Evolutionary conservation across 345 rosid species (phyloP).

Genomic region (Schrenkiella parvula): DNA sequence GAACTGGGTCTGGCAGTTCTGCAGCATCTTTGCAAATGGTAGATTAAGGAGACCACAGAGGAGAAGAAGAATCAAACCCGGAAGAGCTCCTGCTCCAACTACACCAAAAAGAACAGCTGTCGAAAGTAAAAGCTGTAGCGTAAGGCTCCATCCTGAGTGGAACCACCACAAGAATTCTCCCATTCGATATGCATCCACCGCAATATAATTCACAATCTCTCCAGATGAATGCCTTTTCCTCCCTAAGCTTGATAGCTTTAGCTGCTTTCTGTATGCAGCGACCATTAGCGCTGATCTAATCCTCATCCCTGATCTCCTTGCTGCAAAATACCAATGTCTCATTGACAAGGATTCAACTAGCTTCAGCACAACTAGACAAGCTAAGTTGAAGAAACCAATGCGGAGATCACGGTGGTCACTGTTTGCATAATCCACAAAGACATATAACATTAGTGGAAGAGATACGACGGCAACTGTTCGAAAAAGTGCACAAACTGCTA

Average conservation of each 20-base stretch:
- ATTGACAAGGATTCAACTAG: constrained; percentile 62
- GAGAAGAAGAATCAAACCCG: constrained; percentile 50
- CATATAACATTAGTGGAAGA: constrained; percentile 61
- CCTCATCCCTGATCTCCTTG: constrained; percentile 70
- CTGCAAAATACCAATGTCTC: constrained; percentile 62
- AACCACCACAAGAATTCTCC: constrained; percentile 83
- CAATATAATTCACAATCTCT: constrained; percentile 69
- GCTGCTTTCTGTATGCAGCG: constrained; percentile 58
- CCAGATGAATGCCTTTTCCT: constrained; percentile 68
- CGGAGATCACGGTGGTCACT: constrained; percentile 34
- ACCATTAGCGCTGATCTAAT: constrained; percentile 75
- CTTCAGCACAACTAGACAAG: constrained; percentile 45
- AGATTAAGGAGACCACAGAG: constrained; percentile 46
- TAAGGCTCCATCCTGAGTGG: constrained; percentile 51
- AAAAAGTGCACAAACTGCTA: constrained; percentile 45
- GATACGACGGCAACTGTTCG: constrained; percentile 46
- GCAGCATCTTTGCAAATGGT: constrained; percentile 55
- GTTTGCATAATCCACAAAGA: constrained; percentile 55
- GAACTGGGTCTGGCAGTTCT: constrained; percentile 58
- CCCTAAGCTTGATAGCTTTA: constrained; percentile 59
- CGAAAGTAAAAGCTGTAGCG: constrained; percentile 50
- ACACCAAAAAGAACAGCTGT: constrained; percentile 49
- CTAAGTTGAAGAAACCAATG: constrained; percentile 49
- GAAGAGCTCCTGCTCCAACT: constrained; percentile 61
- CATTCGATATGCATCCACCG: constrained; percentile 78